Evolutionary conservation across 2,329 filamentous ascomycete species (phyloP), one percentile per base, ranked within the genome.

Genomic region (Blastomyces parvus): DNA sequence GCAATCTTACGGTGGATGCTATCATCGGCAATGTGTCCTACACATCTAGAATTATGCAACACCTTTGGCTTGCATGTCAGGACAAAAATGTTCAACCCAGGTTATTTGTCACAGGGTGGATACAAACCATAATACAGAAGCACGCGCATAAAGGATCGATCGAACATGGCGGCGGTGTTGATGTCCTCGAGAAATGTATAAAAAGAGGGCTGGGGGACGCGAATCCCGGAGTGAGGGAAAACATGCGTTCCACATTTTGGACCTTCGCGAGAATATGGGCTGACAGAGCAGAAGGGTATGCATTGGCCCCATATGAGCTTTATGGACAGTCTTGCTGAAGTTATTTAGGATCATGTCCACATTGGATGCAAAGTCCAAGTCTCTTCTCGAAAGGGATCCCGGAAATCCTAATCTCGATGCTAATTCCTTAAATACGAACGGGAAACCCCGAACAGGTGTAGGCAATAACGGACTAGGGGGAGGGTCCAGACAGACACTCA

Each of bases 61-160:
- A 97, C 70, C 81, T 97, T 58, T 89, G 86, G 80, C 79, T 80
- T 62, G 92, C 93, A 30, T 88, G 85, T 66, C 88, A 95, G 73
- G 93, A 99, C 78, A 97, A 97, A 79, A 97, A 97, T 71, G 88
- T 92, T 2, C 89, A 94, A 71, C 88, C 92, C 19, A 86, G 94
- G 65, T 84, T 85, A 1, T 96, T 88, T 74, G 88, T 87, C 1
- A 82, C 88, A 1, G 87, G 84, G 8, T 99, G 94, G 94, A 78
- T 97, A 38, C 89, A 87, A 75, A 95, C 88, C 0, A 76, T 97
- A 25, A 78, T 99, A 48, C 87, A 83, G 68, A 90, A 90, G 69
- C 89, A 95, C 72, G 82, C 68, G 25, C 90, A 96, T 76, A 96
- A 91, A 77, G 84, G 80, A 66, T 86, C 91, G 50, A 82, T 97